These are phyloP conservation scores for Nakaseomyces nivariensis DNA, from an alignment of 1,139 yeast genomes.

Conservation along the genomic window DNA sequence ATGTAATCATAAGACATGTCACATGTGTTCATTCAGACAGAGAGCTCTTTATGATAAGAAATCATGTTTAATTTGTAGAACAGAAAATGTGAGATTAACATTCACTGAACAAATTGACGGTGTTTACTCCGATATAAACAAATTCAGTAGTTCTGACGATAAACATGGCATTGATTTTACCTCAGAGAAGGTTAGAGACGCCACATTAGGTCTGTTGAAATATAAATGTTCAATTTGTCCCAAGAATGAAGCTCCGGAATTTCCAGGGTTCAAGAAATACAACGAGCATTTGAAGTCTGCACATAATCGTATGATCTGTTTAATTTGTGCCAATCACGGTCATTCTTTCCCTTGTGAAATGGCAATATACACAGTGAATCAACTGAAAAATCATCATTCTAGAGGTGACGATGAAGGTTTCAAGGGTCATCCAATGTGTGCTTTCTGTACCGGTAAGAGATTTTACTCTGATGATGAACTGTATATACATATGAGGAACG, in stretches of 20 bases:
- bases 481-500: constrained; percentile 68
- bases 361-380: constrained; percentile 49
- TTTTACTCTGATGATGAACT: constrained; percentile 88
- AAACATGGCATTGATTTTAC: constrained; percentile 47
- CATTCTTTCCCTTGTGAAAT: constrained; percentile 71
- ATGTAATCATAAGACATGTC: constrained; percentile 81
- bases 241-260: constrained; percentile 23
- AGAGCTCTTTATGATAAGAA: constrained; percentile 68
- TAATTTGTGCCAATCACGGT: constrained; percentile 64
- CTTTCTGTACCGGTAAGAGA: constrained; percentile 61
- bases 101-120: constrained; percentile 44
- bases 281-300: constrained; percentile 52
- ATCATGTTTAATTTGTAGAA: constrained; percentile 74
- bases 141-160: constrained; percentile 34
- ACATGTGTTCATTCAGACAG: constrained; percentile 71
- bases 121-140: constrained; percentile 31
- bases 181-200: constrained; percentile 33
- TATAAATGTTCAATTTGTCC: constrained; percentile 44
- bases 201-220: constrained; percentile 43
- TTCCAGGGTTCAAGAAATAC: constrained; percentile 45
- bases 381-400: constrained; percentile 58
- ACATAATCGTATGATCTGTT: constrained; percentile 61
- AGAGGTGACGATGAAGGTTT: constrained; percentile 66
- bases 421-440: constrained; percentile 83
- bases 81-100: constrained; percentile 50